Evolutionary conservation across 2,329 filamentous ascomycete species (phyloP).

Genomic region (Xylariales sp.): DNA sequence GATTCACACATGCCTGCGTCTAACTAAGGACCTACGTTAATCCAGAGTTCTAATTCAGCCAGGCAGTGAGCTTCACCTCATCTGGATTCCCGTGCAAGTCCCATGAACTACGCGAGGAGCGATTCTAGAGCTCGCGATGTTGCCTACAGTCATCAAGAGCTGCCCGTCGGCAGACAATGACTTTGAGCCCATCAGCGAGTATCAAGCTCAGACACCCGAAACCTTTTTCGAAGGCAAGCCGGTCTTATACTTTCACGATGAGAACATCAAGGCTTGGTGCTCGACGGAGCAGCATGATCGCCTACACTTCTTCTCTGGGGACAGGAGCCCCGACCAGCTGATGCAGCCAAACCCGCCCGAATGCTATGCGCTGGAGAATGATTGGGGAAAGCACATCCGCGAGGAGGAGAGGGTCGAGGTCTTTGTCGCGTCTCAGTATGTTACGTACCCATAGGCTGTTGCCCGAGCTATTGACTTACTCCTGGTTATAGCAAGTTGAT

Average conservation of each 20-base stretch:
- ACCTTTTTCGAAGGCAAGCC: slow-evolving; percentile 69
- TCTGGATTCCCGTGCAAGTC: too few species aligned
- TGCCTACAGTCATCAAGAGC: slow-evolving; percentile 51
- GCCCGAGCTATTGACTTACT: too few species aligned
- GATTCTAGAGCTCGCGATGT: slow-evolving; percentile 30
- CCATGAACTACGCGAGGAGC: too few species aligned
- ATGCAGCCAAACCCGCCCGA: slow-evolving; percentile 27
- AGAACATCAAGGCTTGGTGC: slow-evolving; percentile 53
- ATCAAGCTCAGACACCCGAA: slow-evolving; percentile 66
- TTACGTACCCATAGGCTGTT: too few species aligned
- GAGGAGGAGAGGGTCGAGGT: slow-evolving; percentile 47
- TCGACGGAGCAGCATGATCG: slow-evolving; percentile 48
- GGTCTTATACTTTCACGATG: slow-evolving; percentile 61
- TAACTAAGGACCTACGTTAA: too few species aligned
- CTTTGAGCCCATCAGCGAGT: slow-evolving; percentile 62
- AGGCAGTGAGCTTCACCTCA: too few species aligned
- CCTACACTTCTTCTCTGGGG: slow-evolving; percentile 48
- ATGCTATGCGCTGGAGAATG: slow-evolving; percentile 27
- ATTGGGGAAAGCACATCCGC: slow-evolving; percentile 18
- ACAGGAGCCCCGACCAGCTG: slow-evolving; percentile 22
- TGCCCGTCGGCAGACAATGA: slow-evolving; percentile 49
- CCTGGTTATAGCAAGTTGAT: slow-evolving; percentile 45
- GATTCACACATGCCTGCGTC: too few species aligned
- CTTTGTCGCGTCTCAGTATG: slow-evolving; percentile 56
- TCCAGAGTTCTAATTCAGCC: too few species aligned